Conservation (phyloP, 495 filamentous ascomycete species). For the Neurospora sp. region DNA sequence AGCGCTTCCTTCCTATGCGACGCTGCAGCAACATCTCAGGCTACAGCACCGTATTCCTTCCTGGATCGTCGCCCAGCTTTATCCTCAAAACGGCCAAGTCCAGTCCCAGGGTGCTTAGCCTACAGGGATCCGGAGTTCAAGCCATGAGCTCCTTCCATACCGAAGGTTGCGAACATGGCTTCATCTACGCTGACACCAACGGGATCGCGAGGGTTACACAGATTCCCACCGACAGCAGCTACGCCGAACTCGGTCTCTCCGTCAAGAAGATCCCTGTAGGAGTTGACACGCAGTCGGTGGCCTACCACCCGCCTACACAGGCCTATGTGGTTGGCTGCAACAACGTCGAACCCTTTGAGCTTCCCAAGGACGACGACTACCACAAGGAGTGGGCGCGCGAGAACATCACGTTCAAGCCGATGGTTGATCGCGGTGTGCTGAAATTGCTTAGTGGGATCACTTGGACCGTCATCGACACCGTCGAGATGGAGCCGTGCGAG, state of each 20-base stretch:
- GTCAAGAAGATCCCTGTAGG: constrained; percentile 56
- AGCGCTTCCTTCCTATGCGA: constrained; percentile 42
- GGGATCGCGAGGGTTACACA: constrained; percentile 56
- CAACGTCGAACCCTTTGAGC: constrained; percentile 54
- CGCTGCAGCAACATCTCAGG: constrained; percentile 57
- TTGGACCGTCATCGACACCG: constrained; percentile 66
- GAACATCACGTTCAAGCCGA: constrained; percentile 51
- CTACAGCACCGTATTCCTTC: constrained; percentile 68
- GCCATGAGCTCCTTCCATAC: constrained; percentile 65
- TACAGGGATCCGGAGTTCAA: constrained; percentile 53
- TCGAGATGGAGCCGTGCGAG: constrained; percentile 61
- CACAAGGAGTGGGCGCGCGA: constrained; percentile 72
- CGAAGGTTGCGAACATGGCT: constrained; percentile 63
- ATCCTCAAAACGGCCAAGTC: constrained; percentile 68
- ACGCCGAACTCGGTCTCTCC: constrained; percentile 59
- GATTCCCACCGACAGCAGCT: constrained; percentile 51
- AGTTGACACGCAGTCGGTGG: constrained; percentile 59
- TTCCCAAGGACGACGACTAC: constrained; percentile 75
- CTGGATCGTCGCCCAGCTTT: constrained; percentile 67
- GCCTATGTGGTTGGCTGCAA: constrained; percentile 71
- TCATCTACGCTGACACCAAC: constrained; percentile 64
- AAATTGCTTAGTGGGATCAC: constrained; percentile 66
- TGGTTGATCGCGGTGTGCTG: constrained; percentile 53
- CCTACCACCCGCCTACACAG: constrained; percentile 62
- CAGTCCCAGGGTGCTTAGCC: constrained; percentile 57